Percentiles rank a stretch among this genome's conserved stretches.
These are phyloP conservation scores for Yarrowia alimentaria DNA, from an alignment of 805 yeast species.

Conservation along the genomic window DNA sequence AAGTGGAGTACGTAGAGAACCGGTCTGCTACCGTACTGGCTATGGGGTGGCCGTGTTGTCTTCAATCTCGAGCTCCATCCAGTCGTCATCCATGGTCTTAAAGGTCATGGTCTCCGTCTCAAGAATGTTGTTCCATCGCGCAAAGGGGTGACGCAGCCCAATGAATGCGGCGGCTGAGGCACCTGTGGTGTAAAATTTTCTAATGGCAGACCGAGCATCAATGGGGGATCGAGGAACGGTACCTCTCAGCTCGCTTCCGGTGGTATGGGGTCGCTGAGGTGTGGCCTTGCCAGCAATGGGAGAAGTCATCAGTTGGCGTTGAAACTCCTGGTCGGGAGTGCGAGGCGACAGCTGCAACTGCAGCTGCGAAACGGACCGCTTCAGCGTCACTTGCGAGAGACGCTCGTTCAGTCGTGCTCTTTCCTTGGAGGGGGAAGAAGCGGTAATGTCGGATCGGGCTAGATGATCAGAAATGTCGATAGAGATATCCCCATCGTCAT, in stretches of 20 bases:
- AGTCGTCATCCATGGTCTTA: slow-evolving; percentile 34
- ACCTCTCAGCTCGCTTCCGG: slow-evolving; percentile 1
- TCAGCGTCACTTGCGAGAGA: slow-evolving; percentile 2
- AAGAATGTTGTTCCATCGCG: slow-evolving; percentile 23
- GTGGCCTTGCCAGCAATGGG: neutral
- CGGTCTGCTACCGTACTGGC: neutral
- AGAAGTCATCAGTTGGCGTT: slow-evolving; percentile 10
- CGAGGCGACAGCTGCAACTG: slow-evolving; percentile 20
- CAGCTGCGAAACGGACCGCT: slow-evolving; percentile 11
- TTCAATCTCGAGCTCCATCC: slow-evolving; percentile 31
- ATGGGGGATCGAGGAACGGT: slow-evolving; percentile 22
- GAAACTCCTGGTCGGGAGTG: slow-evolving; percentile 13
- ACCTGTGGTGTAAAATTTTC: slow-evolving; percentile 24
- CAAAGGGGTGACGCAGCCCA: slow-evolving; percentile 25
- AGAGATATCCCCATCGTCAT: slow-evolving; percentile 13
- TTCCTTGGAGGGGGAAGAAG: neutral
- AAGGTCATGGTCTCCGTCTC: slow-evolving; percentile 29
- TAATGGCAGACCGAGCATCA: slow-evolving; percentile 18
- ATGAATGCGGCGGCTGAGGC: slow-evolving; percentile 25
- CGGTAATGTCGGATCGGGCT: slow-evolving; percentile 8
- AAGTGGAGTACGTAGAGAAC: slow-evolving; percentile 22
- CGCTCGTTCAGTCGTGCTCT: slow-evolving; percentile 3
- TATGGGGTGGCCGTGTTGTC: slow-evolving; percentile 10
- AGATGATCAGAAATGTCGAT: slow-evolving; percentile 16
- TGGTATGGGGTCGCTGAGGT: slow-evolving; percentile 15